A percentile compares a stretch with the other conserved stretches of the same genome.
Conservation (phyloP, 169 alveolate genomes). For the Sarcocystis neurona region DNA sequence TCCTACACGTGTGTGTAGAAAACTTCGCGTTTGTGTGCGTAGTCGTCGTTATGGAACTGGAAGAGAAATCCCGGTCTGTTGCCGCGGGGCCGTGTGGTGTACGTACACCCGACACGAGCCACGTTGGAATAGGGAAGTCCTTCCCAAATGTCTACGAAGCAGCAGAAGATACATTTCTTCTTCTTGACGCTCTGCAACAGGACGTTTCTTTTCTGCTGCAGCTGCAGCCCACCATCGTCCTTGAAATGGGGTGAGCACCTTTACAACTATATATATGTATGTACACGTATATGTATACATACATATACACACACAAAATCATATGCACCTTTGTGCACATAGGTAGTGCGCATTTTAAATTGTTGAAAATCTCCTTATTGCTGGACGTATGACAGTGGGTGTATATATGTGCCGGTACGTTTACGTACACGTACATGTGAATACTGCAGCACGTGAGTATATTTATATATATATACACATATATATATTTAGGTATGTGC, state of each 20-base stretch:
- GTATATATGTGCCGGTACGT: too few relatives aligned
- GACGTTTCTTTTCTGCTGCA: not conserved
- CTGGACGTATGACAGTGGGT: not conserved
- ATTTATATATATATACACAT: too few relatives aligned
- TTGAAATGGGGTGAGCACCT: constrained; percentile 51
- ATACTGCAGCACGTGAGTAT: too few relatives aligned
- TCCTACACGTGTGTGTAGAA: too few relatives aligned
- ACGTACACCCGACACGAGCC: constrained; percentile 15
- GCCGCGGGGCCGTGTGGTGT: not conserved
- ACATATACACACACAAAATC: too few relatives aligned
- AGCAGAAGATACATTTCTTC: constrained; percentile 37
- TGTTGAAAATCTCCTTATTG: not conserved
- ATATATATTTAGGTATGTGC: too few relatives aligned
- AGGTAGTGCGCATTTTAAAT: not conserved
- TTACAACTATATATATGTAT: too few relatives aligned
- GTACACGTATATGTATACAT: too few relatives aligned
- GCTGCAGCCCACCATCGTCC: not conserved
- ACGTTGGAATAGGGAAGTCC: not conserved
- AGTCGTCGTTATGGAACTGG: too few relatives aligned
- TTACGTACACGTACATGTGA: too few relatives aligned
- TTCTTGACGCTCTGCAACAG: constrained; percentile 16
- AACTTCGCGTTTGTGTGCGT: too few relatives aligned
- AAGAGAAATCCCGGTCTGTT: too few relatives aligned
- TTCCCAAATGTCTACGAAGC: constrained; percentile 31
- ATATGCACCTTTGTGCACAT: not conserved